These are phyloP conservation scores for Hordeum pubiflorum DNA, from an alignment of 202 grass and related monocot species.

Conservation along the genomic window DNA sequence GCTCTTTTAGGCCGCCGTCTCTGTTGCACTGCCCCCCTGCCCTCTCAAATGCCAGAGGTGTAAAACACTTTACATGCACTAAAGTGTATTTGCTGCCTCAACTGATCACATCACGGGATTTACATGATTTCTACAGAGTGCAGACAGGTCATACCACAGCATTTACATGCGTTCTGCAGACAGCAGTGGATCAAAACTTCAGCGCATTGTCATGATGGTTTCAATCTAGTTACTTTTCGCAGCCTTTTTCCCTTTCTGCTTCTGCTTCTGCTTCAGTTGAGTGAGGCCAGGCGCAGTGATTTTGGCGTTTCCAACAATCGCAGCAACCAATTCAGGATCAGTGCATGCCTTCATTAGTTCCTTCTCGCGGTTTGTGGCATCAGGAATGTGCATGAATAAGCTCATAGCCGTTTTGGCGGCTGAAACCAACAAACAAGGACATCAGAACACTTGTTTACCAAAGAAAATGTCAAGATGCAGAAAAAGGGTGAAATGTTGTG, in stretches of 20 bases:
- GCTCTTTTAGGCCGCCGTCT: neutral
- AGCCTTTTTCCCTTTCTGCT: conserved; percentile 61
- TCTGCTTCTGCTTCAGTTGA: conserved; percentile 79
- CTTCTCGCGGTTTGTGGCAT: conserved; percentile 81
- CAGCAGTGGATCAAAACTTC: conserved; percentile 2
- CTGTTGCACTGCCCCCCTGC: neutral
- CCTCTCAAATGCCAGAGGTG: conserved; percentile 3
- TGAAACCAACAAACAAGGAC: conserved; percentile 29
- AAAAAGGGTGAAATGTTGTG: neutral
- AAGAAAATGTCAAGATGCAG: neutral
- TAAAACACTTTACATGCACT: neutral
- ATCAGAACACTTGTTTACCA: conserved; percentile 9
- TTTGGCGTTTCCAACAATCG: conserved; percentile 77
- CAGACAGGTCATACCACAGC: neutral
- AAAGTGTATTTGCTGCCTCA: neutral
- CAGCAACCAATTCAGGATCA: conserved; percentile 87
- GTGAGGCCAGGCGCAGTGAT: conserved; percentile 85
- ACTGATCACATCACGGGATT: conserved; percentile 11
- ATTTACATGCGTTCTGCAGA: neutral
- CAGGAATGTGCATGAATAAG: conserved; percentile 65
- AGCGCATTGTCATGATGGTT: neutral
- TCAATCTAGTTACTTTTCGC: conserved; percentile 36
- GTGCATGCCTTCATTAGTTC: conserved; percentile 93
- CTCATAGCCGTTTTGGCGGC: conserved; percentile 87
- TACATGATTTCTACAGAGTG: neutral